Evolutionary conservation across 768 basidiomycete genomes (phyloP).

Genomic region (Agrocybe pediades): DNA sequence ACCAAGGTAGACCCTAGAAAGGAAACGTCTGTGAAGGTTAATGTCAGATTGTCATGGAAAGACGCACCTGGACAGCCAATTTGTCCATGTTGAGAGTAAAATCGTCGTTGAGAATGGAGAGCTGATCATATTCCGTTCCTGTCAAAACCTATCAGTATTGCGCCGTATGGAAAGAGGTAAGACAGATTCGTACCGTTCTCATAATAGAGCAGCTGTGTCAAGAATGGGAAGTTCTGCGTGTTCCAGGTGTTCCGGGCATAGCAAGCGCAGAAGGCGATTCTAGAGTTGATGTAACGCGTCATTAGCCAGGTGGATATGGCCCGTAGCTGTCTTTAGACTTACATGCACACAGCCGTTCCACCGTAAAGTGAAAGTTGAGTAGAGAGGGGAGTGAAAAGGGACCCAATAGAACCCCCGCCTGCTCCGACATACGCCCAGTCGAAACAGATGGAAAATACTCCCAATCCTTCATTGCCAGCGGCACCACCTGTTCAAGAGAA

Average conservation of each 20-base stretch:
- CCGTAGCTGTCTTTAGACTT: conserved; percentile 13
- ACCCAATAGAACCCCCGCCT: conserved; percentile 34
- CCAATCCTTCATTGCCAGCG: conserved; percentile 56
- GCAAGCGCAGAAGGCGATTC: conserved; percentile 40
- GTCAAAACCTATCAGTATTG: neutral
- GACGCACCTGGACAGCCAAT: conserved; percentile 33
- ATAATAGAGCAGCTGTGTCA: conserved; percentile 48
- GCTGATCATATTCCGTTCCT: conserved; percentile 53
- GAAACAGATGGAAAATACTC: conserved; percentile 52
- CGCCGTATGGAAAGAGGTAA: neutral
- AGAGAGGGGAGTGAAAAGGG: conserved; percentile 49
- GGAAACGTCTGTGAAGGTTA: neutral
- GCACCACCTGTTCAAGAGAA: conserved; percentile 33
- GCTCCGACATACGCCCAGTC: conserved; percentile 55
- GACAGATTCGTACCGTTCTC: conserved; percentile 38
- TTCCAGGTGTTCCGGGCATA: conserved; percentile 54
- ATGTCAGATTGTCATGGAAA: neutral
- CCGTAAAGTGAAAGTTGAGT: conserved; percentile 48
- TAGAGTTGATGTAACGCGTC: conserved; percentile 7
- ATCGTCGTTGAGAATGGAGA: conserved; percentile 48
- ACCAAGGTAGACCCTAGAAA: conserved; percentile 40
- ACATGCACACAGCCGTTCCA: conserved; percentile 47
- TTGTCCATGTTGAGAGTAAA: conserved; percentile 48
- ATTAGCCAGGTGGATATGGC: neutral
- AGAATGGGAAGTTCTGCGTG: conserved; percentile 56